These are phyloP conservation scores for Ophiosphaerella herpotricha DNA, from an alignment of 2,329 filamentous ascomycete species.

Conservation along the genomic window DNA sequence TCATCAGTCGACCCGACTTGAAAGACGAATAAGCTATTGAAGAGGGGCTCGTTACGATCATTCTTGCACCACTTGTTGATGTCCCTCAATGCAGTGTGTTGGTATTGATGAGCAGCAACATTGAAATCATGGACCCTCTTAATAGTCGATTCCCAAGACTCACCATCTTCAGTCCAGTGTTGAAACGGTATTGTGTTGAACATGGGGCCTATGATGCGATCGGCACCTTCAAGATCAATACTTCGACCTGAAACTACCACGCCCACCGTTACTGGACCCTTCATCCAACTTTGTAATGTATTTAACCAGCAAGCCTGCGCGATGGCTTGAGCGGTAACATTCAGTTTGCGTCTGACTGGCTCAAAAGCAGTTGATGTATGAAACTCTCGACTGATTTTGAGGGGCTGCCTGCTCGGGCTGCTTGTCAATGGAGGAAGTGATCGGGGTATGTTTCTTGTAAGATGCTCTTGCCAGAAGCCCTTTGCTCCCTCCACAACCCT, in stretches of 20 bases:
- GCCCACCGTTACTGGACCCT: slow-evolving; percentile 63
- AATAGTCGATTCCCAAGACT: slow-evolving; percentile 66
- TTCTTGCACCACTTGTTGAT: slow-evolving; percentile 78
- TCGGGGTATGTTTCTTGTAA: slow-evolving; percentile 47
- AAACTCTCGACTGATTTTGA: slow-evolving; percentile 43
- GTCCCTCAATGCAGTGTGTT: slow-evolving; percentile 77
- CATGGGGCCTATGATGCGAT: slow-evolving; percentile 75
- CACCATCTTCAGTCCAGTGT: slow-evolving; percentile 49
- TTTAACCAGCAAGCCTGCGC: slow-evolving; percentile 76
- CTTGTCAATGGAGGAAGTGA: slow-evolving; percentile 33
- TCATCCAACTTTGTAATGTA: slow-evolving; percentile 60
- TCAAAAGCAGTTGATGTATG: slow-evolving; percentile 54
- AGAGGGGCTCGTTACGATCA: slow-evolving; percentile 58
- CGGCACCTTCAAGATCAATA: slow-evolving; percentile 68
- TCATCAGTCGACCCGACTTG: slow-evolving; percentile 55
- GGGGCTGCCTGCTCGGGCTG: slow-evolving; percentile 17
- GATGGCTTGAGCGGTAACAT: slow-evolving; percentile 78
- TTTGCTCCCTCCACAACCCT: slow-evolving; percentile 52
- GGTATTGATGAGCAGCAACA: slow-evolving; percentile 68
- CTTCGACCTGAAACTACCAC: slow-evolving; percentile 79
- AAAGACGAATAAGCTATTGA: slow-evolving; percentile 84
- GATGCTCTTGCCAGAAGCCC: slow-evolving; percentile 70
- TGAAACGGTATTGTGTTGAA: slow-evolving; percentile 88
- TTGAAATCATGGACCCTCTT: slow-evolving; percentile 72
- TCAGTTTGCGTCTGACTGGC: slow-evolving; percentile 59